Conservation (phyloP, 176 grass and related monocot genomes). For the Avena atlantica region DNA sequence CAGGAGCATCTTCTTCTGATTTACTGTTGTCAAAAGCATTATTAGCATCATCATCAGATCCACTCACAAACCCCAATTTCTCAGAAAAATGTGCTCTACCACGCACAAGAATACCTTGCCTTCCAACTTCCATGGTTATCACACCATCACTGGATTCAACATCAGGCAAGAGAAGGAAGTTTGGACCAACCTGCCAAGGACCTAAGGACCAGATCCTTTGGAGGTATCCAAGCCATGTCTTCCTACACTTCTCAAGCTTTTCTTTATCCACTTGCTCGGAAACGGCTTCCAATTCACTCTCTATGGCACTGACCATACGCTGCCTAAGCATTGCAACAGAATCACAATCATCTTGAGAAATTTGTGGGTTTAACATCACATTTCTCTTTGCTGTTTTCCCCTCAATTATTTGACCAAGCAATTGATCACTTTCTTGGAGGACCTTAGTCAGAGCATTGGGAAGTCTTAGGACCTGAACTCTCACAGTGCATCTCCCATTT, state of each 20-base stretch:
- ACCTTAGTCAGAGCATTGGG: conserved; percentile 73
- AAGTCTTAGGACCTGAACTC: conserved; percentile 83
- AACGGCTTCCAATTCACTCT: conserved; percentile 76
- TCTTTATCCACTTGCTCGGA: conserved; percentile 71
- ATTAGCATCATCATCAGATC: conserved; percentile 9
- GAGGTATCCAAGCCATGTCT: conserved; percentile 66
- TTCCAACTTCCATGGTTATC: conserved; percentile 13
- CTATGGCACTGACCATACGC: conserved; percentile 70
- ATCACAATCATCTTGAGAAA: conserved; percentile 67
- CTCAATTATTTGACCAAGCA: conserved; percentile 79
- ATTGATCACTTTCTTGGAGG: conserved; percentile 78
- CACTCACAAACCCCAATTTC: conserved; percentile 32
- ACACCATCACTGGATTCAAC: neutral
- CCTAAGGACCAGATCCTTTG: conserved; percentile 75
- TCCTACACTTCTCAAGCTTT: conserved; percentile 67
- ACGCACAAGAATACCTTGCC: conserved; percentile 24
- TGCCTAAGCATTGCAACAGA: conserved; percentile 61
- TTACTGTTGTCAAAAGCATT: neutral
- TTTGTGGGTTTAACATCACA: conserved; percentile 29
- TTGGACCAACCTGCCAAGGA: conserved; percentile 30
- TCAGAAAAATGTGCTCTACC: conserved; percentile 32
- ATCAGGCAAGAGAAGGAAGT: conserved; percentile 29
- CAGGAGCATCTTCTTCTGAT: conserved; percentile 19
- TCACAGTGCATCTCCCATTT: conserved; percentile 78
- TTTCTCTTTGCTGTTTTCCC: conserved; percentile 65